phyloP scores from a whole-genome alignment of 176 grass and related monocot genomes.

The Chrysopogon serrulatus region DNA sequence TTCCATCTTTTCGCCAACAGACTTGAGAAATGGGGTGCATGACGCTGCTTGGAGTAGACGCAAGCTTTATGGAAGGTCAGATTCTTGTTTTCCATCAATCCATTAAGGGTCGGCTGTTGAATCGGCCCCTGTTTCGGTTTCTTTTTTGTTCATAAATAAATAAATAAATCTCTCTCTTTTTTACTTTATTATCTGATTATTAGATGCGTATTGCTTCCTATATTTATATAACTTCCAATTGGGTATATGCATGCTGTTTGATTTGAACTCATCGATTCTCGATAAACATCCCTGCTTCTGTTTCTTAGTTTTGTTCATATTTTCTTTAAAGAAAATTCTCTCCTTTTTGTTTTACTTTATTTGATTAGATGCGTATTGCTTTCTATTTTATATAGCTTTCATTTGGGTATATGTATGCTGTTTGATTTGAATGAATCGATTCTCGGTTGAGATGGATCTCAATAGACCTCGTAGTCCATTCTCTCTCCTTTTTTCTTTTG shows the following conservation, averaged over 20 bases:
- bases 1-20: constrained; percentile 10
- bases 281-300: not conserved
- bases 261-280: constrained; percentile 29
- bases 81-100: constrained; percentile 13
- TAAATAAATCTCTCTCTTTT: not conserved
- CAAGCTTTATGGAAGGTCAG: constrained; percentile 40
- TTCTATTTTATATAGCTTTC: not conserved
- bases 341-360: not conserved
- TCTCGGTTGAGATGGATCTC: constrained; percentile 40
- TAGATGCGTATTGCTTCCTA: constrained; percentile 27
- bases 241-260: constrained; percentile 7
- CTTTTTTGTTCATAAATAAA: not conserved
- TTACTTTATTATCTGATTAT: not conserved
- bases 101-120: constrained; percentile 2
- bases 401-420: constrained; percentile 2
- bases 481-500: not conserved
- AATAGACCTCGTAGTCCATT: not conserved
- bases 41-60: constrained; percentile 41
- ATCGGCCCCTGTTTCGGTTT: constrained; percentile 16
- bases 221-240: not conserved
- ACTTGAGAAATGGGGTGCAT: constrained; percentile 25
- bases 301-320: not conserved
- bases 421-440: constrained; percentile 27
- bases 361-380: constrained; percentile 25
- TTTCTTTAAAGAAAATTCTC: not conserved